These are phyloP conservation scores for Colletotrichum sp. DNA, from an alignment of 2,329 filamentous ascomycete species.

Conservation along the genomic window DNA sequence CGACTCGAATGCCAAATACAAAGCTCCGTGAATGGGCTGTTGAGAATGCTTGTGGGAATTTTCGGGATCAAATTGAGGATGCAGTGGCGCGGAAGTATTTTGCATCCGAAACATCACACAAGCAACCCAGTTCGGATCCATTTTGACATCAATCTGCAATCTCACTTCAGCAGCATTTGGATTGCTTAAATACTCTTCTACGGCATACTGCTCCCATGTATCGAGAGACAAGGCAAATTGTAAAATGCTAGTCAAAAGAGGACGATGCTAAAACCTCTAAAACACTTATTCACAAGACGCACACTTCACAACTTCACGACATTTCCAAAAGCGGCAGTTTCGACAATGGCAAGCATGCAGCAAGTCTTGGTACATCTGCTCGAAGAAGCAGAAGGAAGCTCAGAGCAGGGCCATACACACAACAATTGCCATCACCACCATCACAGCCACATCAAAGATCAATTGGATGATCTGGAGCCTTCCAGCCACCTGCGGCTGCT, in stretches of 20 bases:
- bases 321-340: background rate
- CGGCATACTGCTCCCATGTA: background rate
- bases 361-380: background rate
- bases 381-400: background rate
- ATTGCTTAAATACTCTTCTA: background rate
- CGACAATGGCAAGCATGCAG: background rate
- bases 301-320: background rate
- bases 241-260: background rate
- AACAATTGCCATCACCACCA: background rate
- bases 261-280: background rate
- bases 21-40: background rate
- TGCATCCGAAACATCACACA: background rate
- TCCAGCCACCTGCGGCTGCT: slow-evolving; percentile 15
- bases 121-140: background rate
- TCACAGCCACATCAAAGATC: slow-evolving; percentile 1
- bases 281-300: background rate
- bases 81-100: background rate
- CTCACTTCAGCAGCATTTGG: background rate
- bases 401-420: background rate
- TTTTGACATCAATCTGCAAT: background rate
- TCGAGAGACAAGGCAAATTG: background rate
- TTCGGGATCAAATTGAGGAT: background rate
- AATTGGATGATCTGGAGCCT: slow-evolving; percentile 7
- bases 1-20: background rate
- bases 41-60: background rate